A percentile compares a stretch with the other conserved stretches of the same genome.
These are phyloP conservation scores for Lactuca sativa DNA, from an alignment of 129 eudicot species.

Conservation along the genomic window DNA sequence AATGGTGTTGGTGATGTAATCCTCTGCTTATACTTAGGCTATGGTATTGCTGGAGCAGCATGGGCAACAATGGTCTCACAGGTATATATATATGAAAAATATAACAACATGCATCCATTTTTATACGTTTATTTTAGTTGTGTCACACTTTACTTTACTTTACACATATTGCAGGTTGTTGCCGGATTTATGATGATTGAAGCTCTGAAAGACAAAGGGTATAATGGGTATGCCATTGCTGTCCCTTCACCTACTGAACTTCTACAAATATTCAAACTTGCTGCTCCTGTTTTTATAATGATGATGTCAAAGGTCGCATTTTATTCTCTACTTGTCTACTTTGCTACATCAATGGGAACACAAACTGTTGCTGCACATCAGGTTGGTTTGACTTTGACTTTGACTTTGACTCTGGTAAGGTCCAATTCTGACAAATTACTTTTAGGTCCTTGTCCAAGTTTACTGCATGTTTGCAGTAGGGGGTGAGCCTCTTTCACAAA, in stretches of 20 bases:
- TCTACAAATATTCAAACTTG: slow-evolving; percentile 62
- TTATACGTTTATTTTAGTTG: neutral
- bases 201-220: slow-evolving; percentile 76
- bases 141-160: slow-evolving; percentile 13
- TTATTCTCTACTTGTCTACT: slow-evolving; percentile 80
- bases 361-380: slow-evolving; percentile 91
- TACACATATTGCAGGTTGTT: slow-evolving; percentile 57
- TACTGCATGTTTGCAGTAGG: slow-evolving; percentile 72
- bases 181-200: slow-evolving; percentile 91
- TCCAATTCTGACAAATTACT: slow-evolving; percentile 16
- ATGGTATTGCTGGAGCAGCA: slow-evolving; percentile 99
- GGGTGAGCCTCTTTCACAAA: slow-evolving; percentile 96
- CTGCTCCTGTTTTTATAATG: slow-evolving; percentile 87
- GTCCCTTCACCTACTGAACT: slow-evolving; percentile 76
- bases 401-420: neutral
- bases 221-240: slow-evolving; percentile 64
- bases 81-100: slow-evolving; percentile 35
- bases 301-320: slow-evolving; percentile 92
- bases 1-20: slow-evolving; percentile 84
- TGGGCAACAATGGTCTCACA: slow-evolving; percentile 99
- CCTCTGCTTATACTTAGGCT: slow-evolving; percentile 68
- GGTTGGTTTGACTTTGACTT: slow-evolving; percentile 39
- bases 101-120: neutral
- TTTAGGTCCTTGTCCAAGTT: slow-evolving; percentile 82
- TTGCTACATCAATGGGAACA: slow-evolving; percentile 88